Base-by-base conservation (phyloP, 768 basidiomycete genomes). In the Hydnum rufescens region DNA sequence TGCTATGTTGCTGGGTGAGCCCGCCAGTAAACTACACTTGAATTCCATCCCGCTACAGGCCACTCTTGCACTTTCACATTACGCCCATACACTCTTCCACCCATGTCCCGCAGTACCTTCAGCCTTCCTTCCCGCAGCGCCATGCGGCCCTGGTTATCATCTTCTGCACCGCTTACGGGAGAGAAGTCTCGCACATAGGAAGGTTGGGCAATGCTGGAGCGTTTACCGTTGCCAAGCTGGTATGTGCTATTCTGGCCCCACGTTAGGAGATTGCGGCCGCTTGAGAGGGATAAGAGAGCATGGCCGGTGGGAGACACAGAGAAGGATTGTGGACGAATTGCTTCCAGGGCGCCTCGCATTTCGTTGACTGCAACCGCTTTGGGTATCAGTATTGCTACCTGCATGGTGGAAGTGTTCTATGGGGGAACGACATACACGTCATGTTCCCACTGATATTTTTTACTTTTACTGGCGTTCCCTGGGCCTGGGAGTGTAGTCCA, bases 401-500 rank as follows among this genome's bases (percentile, higher is more conserved):
- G 50, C 42, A 4, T 8, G 19, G 36, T n/a, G n/a, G n/a, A n/a
- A n/a, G n/a, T n/a, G n/a, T n/a, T n/a, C n/a, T n/a, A n/a, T 16
- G 39, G n/a, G n/a, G n/a, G n/a, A n/a, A n/a, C 16, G 6, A 61
- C 82, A 67, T 60, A 87, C 86, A 93, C 72, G 92, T 87, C n/a
- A 73, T 66, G 25, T 93, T 67, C 6, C 86, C 85, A 60, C 85
- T 88, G 53, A 93, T 70, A 42, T 75, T 77, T 65, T 78, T 88
- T 2, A 82, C 80, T 53, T 77, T 77, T 0, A 75, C 68, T 2
- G 86, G 89, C 32, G 68, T 68, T 42, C 77, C 72, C 59, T 83
- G 82, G 0, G 77, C 77, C 53, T 74, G 85, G 59, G 74, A 82
- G 66, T 74, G 87, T 18, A 67, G 58, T 0, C 68, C 72, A 55